These are phyloP conservation scores for Cyanidiococcus yangmingshanensis DNA, from an alignment of 23 red algal genomes.

Conservation along the genomic window DNA sequence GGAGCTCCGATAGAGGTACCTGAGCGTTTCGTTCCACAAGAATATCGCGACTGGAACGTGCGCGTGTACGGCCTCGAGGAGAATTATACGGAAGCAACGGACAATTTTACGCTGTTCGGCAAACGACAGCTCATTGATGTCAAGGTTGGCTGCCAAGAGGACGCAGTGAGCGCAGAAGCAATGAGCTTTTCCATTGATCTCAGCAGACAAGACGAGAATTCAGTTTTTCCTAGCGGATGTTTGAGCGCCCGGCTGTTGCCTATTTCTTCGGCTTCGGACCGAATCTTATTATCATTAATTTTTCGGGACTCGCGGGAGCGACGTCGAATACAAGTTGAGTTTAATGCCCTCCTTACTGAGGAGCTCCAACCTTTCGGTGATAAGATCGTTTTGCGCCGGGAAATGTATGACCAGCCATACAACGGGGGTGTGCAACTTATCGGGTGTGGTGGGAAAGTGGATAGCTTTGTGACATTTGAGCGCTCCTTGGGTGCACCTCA, in stretches of 20 bases:
- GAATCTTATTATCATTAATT: background rate
- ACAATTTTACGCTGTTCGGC: background rate
- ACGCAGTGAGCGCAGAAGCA: conserved; percentile 11
- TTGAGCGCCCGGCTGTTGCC: background rate
- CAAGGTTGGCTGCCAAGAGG: conserved; percentile 11
- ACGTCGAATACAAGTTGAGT: conserved; percentile 1
- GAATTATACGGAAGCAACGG: background rate
- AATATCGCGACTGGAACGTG: conserved; percentile 15
- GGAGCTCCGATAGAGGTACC: conserved; percentile 1
- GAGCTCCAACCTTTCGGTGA: background rate
- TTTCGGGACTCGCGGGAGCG: background rate
- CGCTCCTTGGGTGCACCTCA: background rate
- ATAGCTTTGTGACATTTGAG: conserved; percentile 1
- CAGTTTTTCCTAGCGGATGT: background rate
- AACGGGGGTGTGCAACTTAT: conserved; percentile 7
- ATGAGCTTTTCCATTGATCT: background rate
- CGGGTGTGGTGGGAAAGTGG: conserved; percentile 14
- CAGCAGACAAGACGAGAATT: background rate
- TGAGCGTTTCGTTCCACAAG: background rate
- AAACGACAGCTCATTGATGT: conserved; percentile 9
- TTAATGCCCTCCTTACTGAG: background rate
- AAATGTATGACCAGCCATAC: conserved; percentile 15
- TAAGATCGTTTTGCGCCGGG: background rate
- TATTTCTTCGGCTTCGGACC: background rate
- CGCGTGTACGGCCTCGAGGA: conserved; percentile 3